phyloP scores from a whole-genome alignment of 129 eudicot species.

The Escallonia rubra region DNA sequence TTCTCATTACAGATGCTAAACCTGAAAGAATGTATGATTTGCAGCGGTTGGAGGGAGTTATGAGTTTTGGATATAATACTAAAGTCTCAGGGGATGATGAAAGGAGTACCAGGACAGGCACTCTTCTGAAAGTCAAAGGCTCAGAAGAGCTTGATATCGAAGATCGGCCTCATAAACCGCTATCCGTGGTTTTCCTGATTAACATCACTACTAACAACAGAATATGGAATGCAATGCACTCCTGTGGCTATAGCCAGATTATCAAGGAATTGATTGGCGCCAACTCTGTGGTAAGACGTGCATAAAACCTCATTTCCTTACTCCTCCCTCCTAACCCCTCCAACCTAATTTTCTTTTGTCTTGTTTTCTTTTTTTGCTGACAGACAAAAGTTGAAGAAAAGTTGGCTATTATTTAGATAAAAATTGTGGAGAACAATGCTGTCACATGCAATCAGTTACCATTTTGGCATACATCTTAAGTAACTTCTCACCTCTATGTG shows the following conservation, averaged over 20 bases:
- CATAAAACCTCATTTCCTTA: background rate
- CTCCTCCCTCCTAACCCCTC: background rate
- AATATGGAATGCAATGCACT: constrained; percentile 58
- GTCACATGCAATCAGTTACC: background rate
- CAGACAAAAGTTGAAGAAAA: background rate
- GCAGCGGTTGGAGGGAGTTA: constrained; percentile 24
- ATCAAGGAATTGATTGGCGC: constrained; percentile 31
- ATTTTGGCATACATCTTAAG: background rate
- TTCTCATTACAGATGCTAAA: constrained; percentile 25
- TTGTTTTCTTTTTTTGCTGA: background rate
- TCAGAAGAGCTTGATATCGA: constrained; percentile 22
- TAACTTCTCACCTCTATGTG: background rate
- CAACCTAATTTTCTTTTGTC: background rate
- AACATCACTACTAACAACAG: constrained; percentile 47
- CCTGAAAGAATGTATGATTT: constrained; percentile 34
- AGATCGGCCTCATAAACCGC: constrained; percentile 23
- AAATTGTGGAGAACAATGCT: background rate
- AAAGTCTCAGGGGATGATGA: constrained; percentile 23
- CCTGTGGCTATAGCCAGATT: constrained; percentile 28
- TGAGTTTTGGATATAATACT: constrained; percentile 39
- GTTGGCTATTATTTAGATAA: background rate
- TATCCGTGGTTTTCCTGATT: constrained; percentile 39
- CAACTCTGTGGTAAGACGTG: constrained; percentile 31
- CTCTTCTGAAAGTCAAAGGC: constrained; percentile 26
- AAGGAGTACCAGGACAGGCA: constrained; percentile 14